phyloP scores from a whole-genome alignment of 2,329 filamentous ascomycete species.

The Penicillium sp. region DNA sequence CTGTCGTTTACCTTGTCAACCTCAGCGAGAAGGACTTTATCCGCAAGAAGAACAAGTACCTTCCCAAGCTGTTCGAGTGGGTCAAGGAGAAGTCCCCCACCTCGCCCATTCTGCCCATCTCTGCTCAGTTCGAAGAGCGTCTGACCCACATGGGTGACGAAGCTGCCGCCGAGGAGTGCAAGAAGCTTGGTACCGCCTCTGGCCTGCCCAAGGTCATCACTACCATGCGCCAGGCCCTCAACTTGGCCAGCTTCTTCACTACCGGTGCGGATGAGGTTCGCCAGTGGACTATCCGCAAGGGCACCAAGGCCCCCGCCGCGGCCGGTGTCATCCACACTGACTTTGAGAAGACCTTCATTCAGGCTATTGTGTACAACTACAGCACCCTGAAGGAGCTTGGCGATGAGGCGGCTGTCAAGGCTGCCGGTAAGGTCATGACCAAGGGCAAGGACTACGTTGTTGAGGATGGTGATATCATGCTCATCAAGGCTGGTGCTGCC shows the following conservation, averaged over 20 bases:
- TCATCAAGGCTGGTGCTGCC: constrained; percentile 72
- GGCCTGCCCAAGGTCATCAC: constrained; percentile 87
- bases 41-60: constrained; percentile 99
- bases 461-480: constrained; percentile 63
- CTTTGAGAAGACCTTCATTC: constrained; percentile 99
- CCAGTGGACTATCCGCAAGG: constrained; percentile 96
- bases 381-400: constrained; percentile 77
- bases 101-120: constrained; percentile 91
- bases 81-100: constrained; percentile 86
- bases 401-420: constrained; percentile 84
- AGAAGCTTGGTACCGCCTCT: constrained; percentile 82
- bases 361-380: constrained; percentile 93
- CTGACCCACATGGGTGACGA: constrained; percentile 79
- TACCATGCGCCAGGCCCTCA: constrained; percentile 89
- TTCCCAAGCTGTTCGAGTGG: constrained; percentile 92
- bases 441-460: constrained; percentile 93
- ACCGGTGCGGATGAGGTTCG: constrained; percentile 93
- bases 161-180: constrained; percentile 82
- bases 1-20: constrained; percentile 96
- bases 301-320: constrained; percentile 95
- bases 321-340: constrained; percentile 98
- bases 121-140: constrained; percentile 89
- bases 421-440: constrained; percentile 95
- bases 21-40: constrained; percentile 96
- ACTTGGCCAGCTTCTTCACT: constrained; percentile 96